phyloP scores from a whole-genome alignment of 2,329 filamentous ascomycete genomes.

The Neonectria sp. region DNA sequence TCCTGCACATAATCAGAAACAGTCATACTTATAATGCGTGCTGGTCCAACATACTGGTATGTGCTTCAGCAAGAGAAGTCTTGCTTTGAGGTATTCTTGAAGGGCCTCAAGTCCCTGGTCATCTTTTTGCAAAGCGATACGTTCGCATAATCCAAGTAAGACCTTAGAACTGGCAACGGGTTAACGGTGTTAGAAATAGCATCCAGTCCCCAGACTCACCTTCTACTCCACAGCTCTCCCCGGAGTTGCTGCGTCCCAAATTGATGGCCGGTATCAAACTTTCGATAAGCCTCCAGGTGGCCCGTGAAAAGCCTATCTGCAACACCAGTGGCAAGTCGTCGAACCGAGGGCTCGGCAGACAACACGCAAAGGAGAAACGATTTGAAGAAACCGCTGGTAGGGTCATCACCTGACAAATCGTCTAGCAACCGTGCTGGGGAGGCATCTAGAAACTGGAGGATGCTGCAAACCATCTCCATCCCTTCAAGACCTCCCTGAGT shows the following conservation, averaged over 20 bases:
- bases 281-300: constrained; percentile 47
- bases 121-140: constrained; percentile 59
- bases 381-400: constrained; percentile 58
- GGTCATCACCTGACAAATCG: constrained; percentile 47
- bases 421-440: constrained; percentile 58
- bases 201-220: constrained; percentile 54
- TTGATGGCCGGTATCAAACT: constrained; percentile 43
- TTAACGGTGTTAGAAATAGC: constrained; percentile 13
- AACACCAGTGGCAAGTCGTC: constrained; percentile 63
- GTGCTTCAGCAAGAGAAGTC: constrained; percentile 66
- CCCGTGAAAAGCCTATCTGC: constrained; percentile 62
- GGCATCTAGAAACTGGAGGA: constrained; percentile 71
- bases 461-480: constrained; percentile 53
- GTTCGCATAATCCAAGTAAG: constrained; percentile 65
- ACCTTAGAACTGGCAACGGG: constrained; percentile 50
- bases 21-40: not conserved
- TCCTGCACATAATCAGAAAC: constrained; percentile 57
- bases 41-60: constrained; percentile 59
- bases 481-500: constrained; percentile 32
- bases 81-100: constrained; percentile 70
- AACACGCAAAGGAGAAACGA: constrained; percentile 69
- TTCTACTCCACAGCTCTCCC: constrained; percentile 68
- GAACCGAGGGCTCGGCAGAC: constrained; percentile 65
- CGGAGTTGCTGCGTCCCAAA: constrained; percentile 48
- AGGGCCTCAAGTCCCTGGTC: constrained; percentile 63